These are phyloP conservation scores for Nematodospora valgi DNA, from an alignment of 805 yeast genomes.

Conservation along the genomic window DNA sequence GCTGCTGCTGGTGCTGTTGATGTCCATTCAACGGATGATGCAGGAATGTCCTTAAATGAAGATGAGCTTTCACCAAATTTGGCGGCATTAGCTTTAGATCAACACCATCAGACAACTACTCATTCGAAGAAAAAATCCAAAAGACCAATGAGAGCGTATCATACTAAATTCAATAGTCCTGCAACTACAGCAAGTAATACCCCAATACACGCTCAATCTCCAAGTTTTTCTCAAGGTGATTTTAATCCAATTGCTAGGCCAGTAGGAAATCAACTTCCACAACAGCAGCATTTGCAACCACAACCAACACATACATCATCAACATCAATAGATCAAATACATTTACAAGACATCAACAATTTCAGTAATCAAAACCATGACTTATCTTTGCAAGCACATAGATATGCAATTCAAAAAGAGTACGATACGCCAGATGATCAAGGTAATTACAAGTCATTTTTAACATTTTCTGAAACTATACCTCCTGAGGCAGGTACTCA, in stretches of 20 bases:
- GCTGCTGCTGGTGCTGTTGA: too few species aligned
- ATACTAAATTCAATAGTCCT: constrained; percentile 17
- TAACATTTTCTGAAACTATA: constrained; percentile 69
- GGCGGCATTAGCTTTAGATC: constrained; percentile 5
- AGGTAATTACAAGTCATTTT: constrained; percentile 46
- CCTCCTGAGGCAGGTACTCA: constrained; percentile 84
- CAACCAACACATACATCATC: background rate
- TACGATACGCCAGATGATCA: constrained; percentile 24
- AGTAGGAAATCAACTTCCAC: constrained; percentile 3
- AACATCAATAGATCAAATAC: constrained; percentile 6
- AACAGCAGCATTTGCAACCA: background rate
- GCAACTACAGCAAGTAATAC: background rate
- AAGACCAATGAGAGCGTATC: constrained; percentile 29
- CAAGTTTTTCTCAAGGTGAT: too few species aligned
- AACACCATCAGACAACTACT: background rate
- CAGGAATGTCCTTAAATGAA: too few species aligned
- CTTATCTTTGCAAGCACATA: constrained; percentile 10
- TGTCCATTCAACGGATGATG: too few species aligned
- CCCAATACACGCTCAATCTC: constrained; percentile 2
- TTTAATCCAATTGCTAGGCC: background rate
- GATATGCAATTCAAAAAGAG: constrained; percentile 22
- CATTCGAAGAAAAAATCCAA: constrained; percentile 20
- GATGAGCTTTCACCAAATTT: constrained; percentile 3
- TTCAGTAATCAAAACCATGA: background rate
- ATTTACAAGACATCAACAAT: constrained; percentile 8